These are phyloP conservation scores for Jasminum sambac DNA, from an alignment of 257 asterid genomes.

Conservation along the genomic window DNA sequence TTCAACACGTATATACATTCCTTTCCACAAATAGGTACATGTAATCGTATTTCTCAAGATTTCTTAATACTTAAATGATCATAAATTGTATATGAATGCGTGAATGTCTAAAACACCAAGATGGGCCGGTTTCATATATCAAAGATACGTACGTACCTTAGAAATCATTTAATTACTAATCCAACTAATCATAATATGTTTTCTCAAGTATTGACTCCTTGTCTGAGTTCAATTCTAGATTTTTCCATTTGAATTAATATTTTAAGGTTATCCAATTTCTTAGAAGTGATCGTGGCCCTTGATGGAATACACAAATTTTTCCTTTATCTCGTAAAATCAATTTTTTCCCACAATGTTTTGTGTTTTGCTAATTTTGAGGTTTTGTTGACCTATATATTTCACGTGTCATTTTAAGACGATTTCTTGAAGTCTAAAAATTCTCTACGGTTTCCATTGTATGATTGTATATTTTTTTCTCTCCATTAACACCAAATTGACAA, in stretches of 20 bases:
- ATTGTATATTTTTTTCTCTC: slow-evolving; percentile 3
- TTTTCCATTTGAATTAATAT: slow-evolving; percentile 29
- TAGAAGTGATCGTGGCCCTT: slow-evolving; percentile 9
- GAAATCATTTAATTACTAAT: slow-evolving; percentile 1
- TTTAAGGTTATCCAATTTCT: slow-evolving; percentile 21
- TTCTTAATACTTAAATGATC: background rate
- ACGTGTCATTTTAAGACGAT: slow-evolving; percentile 21
- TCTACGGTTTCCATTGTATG: background rate
- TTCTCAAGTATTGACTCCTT: slow-evolving; percentile 3
- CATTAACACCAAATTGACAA: background rate
- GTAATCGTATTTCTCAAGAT: background rate
- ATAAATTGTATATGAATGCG: slow-evolving; percentile 15
- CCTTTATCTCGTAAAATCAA: background rate
- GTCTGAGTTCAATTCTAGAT: slow-evolving; percentile 26
- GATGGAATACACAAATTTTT: background rate
- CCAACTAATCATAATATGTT: background rate
- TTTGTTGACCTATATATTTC: slow-evolving; percentile 8
- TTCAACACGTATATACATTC: too few species aligned
- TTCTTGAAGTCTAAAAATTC: slow-evolving; percentile 18
- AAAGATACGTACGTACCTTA: background rate
- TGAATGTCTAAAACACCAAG: slow-evolving; percentile 1
- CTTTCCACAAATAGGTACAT: too few species aligned
- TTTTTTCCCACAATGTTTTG: slow-evolving; percentile 21
- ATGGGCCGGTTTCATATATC: background rate
- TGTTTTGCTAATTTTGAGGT: slow-evolving; percentile 5